Evolutionary conservation across 2,329 filamentous ascomycete genomes (phyloP).

Genomic region (Thielaviopsis musarum): DNA sequence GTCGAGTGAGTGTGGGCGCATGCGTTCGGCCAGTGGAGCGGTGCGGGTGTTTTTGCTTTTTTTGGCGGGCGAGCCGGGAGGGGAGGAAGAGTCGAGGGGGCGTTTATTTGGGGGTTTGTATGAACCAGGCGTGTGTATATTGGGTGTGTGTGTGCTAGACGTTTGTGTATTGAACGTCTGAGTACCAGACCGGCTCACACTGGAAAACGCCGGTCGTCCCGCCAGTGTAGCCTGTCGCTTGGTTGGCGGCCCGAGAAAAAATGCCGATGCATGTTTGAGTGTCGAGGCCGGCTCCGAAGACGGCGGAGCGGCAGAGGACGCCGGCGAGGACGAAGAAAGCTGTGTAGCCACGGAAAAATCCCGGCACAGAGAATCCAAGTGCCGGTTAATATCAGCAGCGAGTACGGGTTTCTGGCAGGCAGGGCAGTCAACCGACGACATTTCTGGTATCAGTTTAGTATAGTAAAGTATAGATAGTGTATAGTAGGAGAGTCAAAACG

Average conservation of each 20-base stretch:
- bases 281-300: neutral
- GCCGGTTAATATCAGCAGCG: conserved; percentile 63
- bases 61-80: conserved; percentile 25
- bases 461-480: too few relatives aligned
- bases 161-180: too few relatives aligned
- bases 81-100: neutral
- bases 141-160: too few relatives aligned
- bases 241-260: conserved; percentile 44
- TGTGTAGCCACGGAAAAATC: conserved; percentile 15
- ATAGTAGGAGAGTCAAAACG: neutral
- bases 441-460: too few relatives aligned
- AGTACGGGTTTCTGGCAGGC: conserved; percentile 63
- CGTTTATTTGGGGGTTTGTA: neutral
- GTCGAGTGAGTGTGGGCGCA: conserved; percentile 71
- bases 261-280: conserved; percentile 26
- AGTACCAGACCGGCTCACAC: too few relatives aligned
- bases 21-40: conserved; percentile 80
- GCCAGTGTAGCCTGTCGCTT: conserved; percentile 31
- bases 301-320: conserved; percentile 14
- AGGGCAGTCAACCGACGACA: conserved; percentile 50
- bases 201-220: neutral
- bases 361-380: conserved; percentile 70
- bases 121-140: too few relatives aligned
- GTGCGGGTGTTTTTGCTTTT: conserved; percentile 52
- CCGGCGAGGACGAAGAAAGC: conserved; percentile 32